A percentile compares a stretch with the other conserved stretches of the same genome.
Evolutionary conservation across 305 asterid genomes (phyloP).

Genomic region (Petunia hybrid): DNA sequence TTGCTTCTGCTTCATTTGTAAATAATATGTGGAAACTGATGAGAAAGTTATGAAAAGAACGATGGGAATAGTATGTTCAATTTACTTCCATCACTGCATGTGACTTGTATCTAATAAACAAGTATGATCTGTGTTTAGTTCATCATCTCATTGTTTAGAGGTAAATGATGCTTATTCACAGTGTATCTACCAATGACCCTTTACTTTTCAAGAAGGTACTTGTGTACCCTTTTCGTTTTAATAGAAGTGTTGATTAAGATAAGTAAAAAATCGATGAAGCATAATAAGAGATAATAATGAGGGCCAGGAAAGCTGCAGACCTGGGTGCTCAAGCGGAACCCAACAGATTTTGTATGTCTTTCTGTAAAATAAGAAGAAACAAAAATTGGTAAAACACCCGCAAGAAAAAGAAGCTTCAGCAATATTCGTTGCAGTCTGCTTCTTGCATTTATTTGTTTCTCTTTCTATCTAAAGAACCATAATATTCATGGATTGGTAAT

Average conservation of each 20-base stretch:
- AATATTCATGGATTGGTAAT: not conserved
- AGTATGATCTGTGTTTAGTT: not conserved
- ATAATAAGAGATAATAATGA: not conserved
- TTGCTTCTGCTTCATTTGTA: not conserved
- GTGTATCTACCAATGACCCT: not conserved
- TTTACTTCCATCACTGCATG: not conserved
- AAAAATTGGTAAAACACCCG: slow-evolving; percentile 7
- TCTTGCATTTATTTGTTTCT: not conserved
- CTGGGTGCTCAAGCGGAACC: slow-evolving; percentile 52
- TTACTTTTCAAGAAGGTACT: not conserved
- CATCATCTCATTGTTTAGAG: not conserved
- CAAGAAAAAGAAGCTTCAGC: not conserved
- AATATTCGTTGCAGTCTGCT: not conserved
- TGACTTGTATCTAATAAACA: not conserved
- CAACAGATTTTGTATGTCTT: slow-evolving; percentile 63
- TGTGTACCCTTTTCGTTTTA: not conserved
- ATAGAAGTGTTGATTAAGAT: not conserved
- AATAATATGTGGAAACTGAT: not conserved
- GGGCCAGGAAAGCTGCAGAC: slow-evolving; percentile 32
- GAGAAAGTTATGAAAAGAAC: not conserved
- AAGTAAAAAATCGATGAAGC: not conserved
- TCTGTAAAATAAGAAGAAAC: slow-evolving; percentile 47
- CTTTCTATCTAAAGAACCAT: not conserved
- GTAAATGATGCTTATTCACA: not conserved
- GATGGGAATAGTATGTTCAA: not conserved